Base-by-base conservation (phyloP, 805 yeast species). In the Wickerhamiella siamensis region DNA sequence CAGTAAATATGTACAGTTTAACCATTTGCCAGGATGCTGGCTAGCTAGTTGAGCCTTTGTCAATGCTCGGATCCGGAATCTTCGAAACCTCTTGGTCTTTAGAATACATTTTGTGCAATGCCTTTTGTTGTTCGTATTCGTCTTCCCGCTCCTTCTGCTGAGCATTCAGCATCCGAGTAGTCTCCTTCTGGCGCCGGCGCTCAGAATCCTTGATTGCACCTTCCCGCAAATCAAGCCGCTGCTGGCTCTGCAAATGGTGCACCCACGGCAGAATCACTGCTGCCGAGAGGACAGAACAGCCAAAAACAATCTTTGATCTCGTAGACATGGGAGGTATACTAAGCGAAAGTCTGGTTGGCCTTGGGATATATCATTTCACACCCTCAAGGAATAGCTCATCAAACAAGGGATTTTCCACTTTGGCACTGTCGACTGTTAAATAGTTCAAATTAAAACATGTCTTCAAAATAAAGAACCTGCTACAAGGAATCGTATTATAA, bases 191-290 rank as follows among this genome's bases (percentile, higher is more conserved):
- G 37, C 68, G 67, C 45, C 79, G 58, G 44, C 93, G 64, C 45
- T 67, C 73, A 2, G 86, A 84, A 57, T 83, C 95, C 52, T 81
- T 81, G 52, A 81, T 74, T 4, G 94, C 94, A 1, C 95, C 95
- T 51, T 74, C 82, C 53, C 79, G 77, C 36, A 83, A 64, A 2
- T 79, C 77, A 9, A 73, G 77, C 51, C 83, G 70, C 58, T 83
- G 94, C 48, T 71, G 61, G 31, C 71, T 71, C 52, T 84, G 93
- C 38, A 79, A 70, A 45, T 68, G 69, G 60, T 80, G 86, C 36
- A 84, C 91, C 58, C 81, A 83, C 3, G 74, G 63, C 19, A 79
- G 74, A 0, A 88, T 70, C 1, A 69, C 71, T 0, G 66, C 72
- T 1, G 86, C 77, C 39, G 75, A 62, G 1, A 68, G 53, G 17